Evolutionary conservation across 1,284 basidiomycete genomes (phyloP).

Genomic region (Tremellales sp.): DNA sequence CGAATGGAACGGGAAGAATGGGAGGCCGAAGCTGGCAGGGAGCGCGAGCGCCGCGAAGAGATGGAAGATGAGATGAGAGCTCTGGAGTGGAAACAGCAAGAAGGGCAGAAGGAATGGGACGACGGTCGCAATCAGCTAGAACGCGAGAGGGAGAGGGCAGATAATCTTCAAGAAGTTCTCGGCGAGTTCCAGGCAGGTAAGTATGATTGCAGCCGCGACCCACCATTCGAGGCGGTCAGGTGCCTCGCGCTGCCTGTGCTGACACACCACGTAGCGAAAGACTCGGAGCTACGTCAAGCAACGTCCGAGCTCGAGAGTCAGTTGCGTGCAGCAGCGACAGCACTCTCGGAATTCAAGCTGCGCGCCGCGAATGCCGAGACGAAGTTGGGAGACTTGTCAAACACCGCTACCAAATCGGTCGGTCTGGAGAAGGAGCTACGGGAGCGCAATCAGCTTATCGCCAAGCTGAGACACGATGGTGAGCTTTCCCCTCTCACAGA

Average conservation of each 20-base stretch:
- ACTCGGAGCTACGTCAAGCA: constrained; percentile 60
- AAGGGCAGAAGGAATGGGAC: constrained; percentile 59
- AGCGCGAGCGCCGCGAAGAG: constrained; percentile 68
- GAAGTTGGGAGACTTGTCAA: constrained; percentile 66
- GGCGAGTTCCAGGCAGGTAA: constrained; percentile 89
- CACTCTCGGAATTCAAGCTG: constrained; percentile 77
- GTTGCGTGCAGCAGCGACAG: constrained; percentile 64
- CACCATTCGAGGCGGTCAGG: neutral
- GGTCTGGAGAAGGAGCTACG: constrained; percentile 84
- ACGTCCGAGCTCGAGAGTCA: constrained; percentile 76
- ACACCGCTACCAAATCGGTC: constrained; percentile 61
- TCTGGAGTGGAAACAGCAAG: constrained; percentile 63
- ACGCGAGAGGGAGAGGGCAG: constrained; percentile 68
- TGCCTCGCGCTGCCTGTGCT: no score
- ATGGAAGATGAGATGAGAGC: constrained; percentile 56
- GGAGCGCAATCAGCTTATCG: constrained; percentile 87
- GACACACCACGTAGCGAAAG: no score
- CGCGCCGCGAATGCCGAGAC: constrained; percentile 77
- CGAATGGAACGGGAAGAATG: constrained; percentile 82
- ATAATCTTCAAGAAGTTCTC: constrained; percentile 84
- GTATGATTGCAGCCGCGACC: constrained; percentile 39
- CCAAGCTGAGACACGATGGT: constrained; percentile 93
- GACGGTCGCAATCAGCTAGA: constrained; percentile 59
- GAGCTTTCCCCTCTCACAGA: constrained; percentile 19
- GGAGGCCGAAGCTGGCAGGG: constrained; percentile 71